These are phyloP conservation scores for Gaertneriomyces sp. DNA, from an alignment of 192 early-diverging fungal species.

Conservation along the genomic window DNA sequence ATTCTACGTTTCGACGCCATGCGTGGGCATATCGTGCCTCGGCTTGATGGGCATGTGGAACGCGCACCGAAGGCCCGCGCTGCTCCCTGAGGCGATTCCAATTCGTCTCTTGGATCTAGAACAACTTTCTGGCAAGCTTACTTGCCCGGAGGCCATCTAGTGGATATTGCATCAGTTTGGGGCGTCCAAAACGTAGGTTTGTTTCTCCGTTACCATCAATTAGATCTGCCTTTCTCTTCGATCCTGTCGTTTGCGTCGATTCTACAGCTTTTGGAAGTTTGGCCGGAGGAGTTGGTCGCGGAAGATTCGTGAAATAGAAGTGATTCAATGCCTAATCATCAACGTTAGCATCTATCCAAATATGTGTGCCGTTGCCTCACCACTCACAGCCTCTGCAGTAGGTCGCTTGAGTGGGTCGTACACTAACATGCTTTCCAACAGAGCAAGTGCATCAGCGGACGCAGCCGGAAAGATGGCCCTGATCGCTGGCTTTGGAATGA, in stretches of 20 bases:
- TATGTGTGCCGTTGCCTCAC: neutral
- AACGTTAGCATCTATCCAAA: neutral
- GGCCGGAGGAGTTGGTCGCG: constrained; percentile 64
- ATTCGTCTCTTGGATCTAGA: too few relatives aligned
- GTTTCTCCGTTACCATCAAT: neutral
- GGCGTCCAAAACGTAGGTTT: neutral
- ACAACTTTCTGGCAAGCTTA: too few relatives aligned
- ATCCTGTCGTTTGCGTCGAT: constrained; percentile 1
- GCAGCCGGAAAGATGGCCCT: constrained; percentile 79
- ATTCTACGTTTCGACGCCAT: too few relatives aligned
- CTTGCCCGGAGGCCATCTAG: too few relatives aligned
- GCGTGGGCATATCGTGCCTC: too few relatives aligned
- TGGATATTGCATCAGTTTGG: too few relatives aligned
- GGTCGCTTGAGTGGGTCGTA: constrained; percentile 83
- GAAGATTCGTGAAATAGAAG: constrained; percentile 70
- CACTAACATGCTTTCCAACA: constrained; percentile 81
- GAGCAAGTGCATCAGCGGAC: constrained; percentile 72
- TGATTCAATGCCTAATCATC: constrained; percentile 56
- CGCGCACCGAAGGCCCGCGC: too few relatives aligned
- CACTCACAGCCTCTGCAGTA: constrained; percentile 68
- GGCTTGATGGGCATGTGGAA: too few relatives aligned
- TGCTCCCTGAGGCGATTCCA: too few relatives aligned
- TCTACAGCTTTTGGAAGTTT: constrained; percentile 57
- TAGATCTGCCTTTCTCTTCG: constrained; percentile 9
- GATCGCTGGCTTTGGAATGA: constrained; percentile 69